Percentiles rank a stretch among this genome's conserved stretches.
phyloP scores from a whole-genome alignment of 371 early-diverging fungal species.

The Mucor lusitanicus region DNA sequence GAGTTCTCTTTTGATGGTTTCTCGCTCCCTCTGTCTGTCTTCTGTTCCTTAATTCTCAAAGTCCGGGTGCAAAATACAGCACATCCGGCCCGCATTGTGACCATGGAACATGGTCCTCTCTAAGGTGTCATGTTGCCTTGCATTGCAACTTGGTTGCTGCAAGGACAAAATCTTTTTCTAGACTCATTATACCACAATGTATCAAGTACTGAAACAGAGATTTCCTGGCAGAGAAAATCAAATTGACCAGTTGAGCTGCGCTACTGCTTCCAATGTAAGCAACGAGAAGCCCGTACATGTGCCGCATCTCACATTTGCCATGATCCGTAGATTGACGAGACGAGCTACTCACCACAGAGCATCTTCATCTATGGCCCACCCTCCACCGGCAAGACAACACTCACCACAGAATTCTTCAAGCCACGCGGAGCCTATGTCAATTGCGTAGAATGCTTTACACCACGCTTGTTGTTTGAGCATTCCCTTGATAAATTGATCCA shows the following conservation, averaged over 20 bases:
- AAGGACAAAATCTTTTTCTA: background rate
- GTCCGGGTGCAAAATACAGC: background rate
- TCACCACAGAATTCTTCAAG: conserved; percentile 50
- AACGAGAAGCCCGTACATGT: too few species aligned
- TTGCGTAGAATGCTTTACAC: conserved; percentile 75
- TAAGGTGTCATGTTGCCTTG: background rate
- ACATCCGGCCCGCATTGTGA: background rate
- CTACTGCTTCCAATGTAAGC: conserved; percentile 28
- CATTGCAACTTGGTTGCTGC: too few species aligned
- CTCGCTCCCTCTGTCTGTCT: conserved; percentile 2
- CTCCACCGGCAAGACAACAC: conserved; percentile 77
- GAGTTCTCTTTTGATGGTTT: background rate
- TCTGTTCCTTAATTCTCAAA: background rate
- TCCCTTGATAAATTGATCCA: conserved; percentile 63
- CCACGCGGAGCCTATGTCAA: conserved; percentile 55
- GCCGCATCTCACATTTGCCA: background rate
- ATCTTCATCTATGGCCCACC: conserved; percentile 70
- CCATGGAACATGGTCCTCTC: background rate
- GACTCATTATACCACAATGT: background rate
- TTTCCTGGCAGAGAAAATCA: conserved; percentile 69
- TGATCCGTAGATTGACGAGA: background rate
- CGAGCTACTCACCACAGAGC: conserved; percentile 23
- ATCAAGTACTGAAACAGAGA: conserved; percentile 21
- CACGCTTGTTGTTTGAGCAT: conserved; percentile 76
- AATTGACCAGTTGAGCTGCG: conserved; percentile 54